phyloP scores from a whole-genome alignment of 164 flowering plant species.

The Saururus chinensis region DNA sequence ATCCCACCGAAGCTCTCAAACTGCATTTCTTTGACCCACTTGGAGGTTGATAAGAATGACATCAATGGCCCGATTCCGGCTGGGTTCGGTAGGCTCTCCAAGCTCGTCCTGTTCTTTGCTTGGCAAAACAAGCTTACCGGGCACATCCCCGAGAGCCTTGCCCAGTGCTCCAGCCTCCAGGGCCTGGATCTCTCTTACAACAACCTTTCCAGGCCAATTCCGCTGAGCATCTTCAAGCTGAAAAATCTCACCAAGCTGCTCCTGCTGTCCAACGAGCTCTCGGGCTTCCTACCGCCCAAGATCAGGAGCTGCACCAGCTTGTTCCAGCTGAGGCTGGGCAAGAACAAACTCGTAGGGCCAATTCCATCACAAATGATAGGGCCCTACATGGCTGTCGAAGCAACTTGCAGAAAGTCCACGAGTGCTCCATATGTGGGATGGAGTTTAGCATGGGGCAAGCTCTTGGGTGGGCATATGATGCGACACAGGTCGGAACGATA shows the following conservation, averaged over 20 bases:
- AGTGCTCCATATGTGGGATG: too few relatives aligned
- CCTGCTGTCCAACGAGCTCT: conserved; percentile 66
- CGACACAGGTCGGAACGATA: too few relatives aligned
- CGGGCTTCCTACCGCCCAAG: conserved; percentile 75
- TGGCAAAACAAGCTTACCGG: conserved; percentile 84
- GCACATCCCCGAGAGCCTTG: conserved; percentile 51
- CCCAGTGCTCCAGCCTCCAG: conserved; percentile 59
- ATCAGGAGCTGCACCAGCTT: conserved; percentile 76
- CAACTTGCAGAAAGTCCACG: too few relatives aligned
- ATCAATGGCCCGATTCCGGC: conserved; percentile 73
- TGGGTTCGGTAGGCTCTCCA: conserved; percentile 46
- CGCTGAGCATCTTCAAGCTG: conserved; percentile 52
- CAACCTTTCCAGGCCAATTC: conserved; percentile 53
- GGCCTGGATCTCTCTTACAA: conserved; percentile 90
- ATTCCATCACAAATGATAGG: conserved; percentile 85
- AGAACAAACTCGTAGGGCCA: conserved; percentile 54
- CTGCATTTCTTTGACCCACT: conserved; percentile 49
- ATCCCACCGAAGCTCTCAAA: conserved; percentile 56
- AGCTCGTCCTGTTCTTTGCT: conserved; percentile 64
- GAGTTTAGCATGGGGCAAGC: too few relatives aligned
- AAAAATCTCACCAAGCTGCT: conserved; percentile 72
- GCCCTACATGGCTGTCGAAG: too few relatives aligned
- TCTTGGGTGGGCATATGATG: too few relatives aligned
- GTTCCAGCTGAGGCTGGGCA: conserved; percentile 46
- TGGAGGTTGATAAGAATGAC: conserved; percentile 77